Evolutionary conservation across 441 rosid species (phyloP).

Genomic region (Breynia disticha): DNA sequence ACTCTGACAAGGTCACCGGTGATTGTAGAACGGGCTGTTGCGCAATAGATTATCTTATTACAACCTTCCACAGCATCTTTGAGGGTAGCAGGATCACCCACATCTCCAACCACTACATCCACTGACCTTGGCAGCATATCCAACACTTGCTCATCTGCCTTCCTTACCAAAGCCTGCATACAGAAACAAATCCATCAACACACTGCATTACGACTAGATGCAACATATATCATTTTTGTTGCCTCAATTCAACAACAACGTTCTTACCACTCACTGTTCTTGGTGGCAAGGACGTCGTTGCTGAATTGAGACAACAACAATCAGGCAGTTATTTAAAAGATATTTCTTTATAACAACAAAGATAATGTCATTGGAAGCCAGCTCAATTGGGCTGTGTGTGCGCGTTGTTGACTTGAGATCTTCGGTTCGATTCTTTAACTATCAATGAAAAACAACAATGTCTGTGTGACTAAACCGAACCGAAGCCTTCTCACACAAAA

Average conservation of each 20-base stretch:
- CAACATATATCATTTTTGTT: too few species aligned
- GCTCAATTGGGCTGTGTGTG: too few species aligned
- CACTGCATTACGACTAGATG: background rate
- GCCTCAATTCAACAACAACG: too few species aligned
- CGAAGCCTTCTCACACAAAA: too few species aligned
- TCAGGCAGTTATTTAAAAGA: background rate
- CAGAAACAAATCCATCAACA: background rate
- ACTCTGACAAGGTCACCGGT: conserved; percentile 86
- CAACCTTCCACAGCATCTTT: conserved; percentile 72
- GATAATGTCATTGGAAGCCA: too few species aligned
- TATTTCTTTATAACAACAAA: background rate
- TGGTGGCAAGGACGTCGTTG: too few species aligned
- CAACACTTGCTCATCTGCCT: conserved; percentile 57
- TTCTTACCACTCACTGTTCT: too few species aligned
- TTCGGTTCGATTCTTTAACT: too few species aligned
- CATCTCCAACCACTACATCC: conserved; percentile 77
- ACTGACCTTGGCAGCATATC: conserved; percentile 87
- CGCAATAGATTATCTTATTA: conserved; percentile 84
- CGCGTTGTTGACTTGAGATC: too few species aligned
- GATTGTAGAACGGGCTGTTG: conserved; percentile 86
- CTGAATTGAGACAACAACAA: too few species aligned
- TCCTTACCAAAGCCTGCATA: conserved; percentile 65
- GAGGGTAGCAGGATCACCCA: conserved; percentile 73
- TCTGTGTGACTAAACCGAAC: too few species aligned
- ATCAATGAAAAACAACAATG: too few species aligned